A percentile compares a stretch with the other conserved stretches of the same genome.
phyloP scores from a whole-genome alignment of 345 rosid species.

The Lepidium didymum region DNA sequence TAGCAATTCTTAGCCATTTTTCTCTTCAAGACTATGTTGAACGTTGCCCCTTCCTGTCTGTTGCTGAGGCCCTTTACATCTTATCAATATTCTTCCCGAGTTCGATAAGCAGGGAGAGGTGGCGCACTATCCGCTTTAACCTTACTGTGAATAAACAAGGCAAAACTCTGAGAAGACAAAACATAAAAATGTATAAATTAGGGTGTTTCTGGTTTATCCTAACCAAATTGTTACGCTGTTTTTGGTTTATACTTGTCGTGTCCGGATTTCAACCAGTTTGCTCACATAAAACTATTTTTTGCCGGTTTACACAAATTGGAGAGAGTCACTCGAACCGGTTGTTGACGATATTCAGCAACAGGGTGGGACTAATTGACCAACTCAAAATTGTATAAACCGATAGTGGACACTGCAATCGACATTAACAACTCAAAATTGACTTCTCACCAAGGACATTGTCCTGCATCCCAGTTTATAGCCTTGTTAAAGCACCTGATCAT shows the following conservation, averaged over 20 bases:
- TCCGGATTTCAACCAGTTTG: neutral
- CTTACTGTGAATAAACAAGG: conserved; percentile 43
- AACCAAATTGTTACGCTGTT: conserved; percentile 8
- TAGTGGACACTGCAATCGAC: neutral
- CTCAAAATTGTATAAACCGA: neutral
- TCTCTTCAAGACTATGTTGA: no score
- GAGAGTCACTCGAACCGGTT: neutral
- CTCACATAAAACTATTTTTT: neutral
- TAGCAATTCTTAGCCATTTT: no score
- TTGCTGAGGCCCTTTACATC: no score
- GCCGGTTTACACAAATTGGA: no score
- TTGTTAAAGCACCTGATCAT: no score
- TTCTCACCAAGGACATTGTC: no score
- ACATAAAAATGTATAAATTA: conserved; percentile 19
- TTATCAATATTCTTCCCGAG: conserved; percentile 6
- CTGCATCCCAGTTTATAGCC: no score
- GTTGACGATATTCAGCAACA: neutral
- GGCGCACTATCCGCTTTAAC: conserved; percentile 83
- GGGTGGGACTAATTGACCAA: neutral
- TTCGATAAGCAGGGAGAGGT: conserved; percentile 16
- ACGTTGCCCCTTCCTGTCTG: no score
- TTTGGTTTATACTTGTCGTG: neutral
- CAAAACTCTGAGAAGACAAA: neutral
- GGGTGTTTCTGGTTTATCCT: conserved; percentile 22
- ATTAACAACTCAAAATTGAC: no score